Base-by-base conservation (phyloP, 768 basidiomycete genomes). In the Wakefieldia striispora region DNA sequence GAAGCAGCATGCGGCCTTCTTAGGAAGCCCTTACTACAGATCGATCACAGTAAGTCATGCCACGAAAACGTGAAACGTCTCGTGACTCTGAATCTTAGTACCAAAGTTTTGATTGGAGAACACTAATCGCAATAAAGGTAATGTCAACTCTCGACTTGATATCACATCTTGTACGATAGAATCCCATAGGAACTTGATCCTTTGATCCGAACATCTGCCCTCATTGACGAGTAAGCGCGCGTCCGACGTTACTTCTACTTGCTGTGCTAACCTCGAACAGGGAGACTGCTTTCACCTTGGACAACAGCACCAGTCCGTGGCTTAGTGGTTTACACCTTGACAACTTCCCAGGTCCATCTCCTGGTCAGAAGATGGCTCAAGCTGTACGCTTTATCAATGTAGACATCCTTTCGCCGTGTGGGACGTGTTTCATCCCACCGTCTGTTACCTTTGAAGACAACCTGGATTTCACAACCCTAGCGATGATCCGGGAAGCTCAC, bases 51-150 rank as follows among this genome's bases (percentile, higher is more conserved):
- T 86, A 56, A 50, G 80, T 59, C 12, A 11, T 48, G 9, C 37
- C 43, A 21, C 27, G 34, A 4, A 24, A 37, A 19, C 17, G 23
- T 33, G 26, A 34, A 5, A 9, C 3, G 21, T 29, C 9, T 34
- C 20, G 26, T 54, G 29, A 56, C 41, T 3, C 24, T 7, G n/a
- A 39, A 46, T 39, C 20, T 7, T 55, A 89, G 86, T 88, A 80
- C 55, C 86, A 92, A 71, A 87, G 86, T 58, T 89, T 90, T 57
- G 84, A 89, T 63, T 91, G 90, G 89, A 75, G 88, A 57, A 83
- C 87, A 13, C 63, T 91, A 13, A 64, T 86, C 42, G 75, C 70
- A 20, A 89, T 90, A 84, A 87, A 86, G 77, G 82, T 78, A 54
- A 42, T 23, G 16, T 13, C 7, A 23, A 23, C 23, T 31, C 6